Evolutionary conservation across 306 rosid species (phyloP).

Genomic region (Cicer chorassanicum): DNA sequence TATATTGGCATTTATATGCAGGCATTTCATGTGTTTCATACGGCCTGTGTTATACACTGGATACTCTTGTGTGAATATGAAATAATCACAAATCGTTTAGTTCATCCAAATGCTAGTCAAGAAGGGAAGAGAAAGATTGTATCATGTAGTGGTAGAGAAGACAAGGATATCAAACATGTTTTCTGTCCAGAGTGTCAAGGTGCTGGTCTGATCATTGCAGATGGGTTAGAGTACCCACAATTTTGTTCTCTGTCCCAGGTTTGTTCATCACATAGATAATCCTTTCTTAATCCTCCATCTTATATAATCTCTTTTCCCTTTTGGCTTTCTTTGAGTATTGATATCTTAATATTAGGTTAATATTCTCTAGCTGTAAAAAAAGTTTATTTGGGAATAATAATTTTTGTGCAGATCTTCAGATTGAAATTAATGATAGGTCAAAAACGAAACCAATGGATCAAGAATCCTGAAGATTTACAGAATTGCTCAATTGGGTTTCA

Average conservation of each 20-base stretch:
- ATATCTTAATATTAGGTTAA: slow-evolving; percentile 1
- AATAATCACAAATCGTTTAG: slow-evolving; percentile 55
- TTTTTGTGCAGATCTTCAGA: slow-evolving; percentile 65
- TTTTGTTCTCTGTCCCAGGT: slow-evolving; percentile 70
- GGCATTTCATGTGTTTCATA: slow-evolving; percentile 89
- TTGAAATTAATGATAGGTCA: slow-evolving; percentile 71
- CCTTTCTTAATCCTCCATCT: slow-evolving; percentile 14
- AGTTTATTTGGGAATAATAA: slow-evolving; percentile 21
- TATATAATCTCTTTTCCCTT: slow-evolving; percentile 4
- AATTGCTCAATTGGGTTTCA: slow-evolving; percentile 88
- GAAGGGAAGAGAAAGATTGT: slow-evolving; percentile 60
- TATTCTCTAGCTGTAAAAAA: neutral
- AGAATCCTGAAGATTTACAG: slow-evolving; percentile 73
- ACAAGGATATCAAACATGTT: slow-evolving; percentile 51
- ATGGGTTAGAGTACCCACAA: slow-evolving; percentile 56
- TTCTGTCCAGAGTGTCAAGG: slow-evolving; percentile 98
- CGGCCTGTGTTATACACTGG: slow-evolving; percentile 87
- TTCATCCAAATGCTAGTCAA: slow-evolving; percentile 54
- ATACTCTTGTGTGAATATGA: slow-evolving; percentile 76
- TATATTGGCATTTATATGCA: slow-evolving; percentile 45
- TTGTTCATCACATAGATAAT: slow-evolving; percentile 32
- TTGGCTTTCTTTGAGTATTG: neutral
- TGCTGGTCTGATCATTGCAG: slow-evolving; percentile 60
- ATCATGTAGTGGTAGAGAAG: slow-evolving; percentile 51
- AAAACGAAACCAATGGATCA: slow-evolving; percentile 83